Base-by-base conservation (phyloP, 371 early-diverging fungal species). In the Parasitella parasitica region DNA sequence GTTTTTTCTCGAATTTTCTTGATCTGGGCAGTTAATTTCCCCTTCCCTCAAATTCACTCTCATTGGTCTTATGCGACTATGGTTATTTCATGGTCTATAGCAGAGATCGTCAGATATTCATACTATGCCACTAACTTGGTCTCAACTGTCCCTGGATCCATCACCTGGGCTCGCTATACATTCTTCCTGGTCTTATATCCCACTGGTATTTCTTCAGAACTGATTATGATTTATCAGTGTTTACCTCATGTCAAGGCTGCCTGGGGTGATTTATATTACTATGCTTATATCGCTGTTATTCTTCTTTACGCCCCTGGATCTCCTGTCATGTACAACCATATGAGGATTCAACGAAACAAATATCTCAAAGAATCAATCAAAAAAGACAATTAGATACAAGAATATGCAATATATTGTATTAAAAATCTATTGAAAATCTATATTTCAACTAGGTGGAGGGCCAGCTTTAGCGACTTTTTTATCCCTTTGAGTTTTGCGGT, bases 101-200 rank as follows among this genome's bases (percentile, higher is more conserved):
- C 96, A 54, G 97, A 97, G 75, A 78, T 87, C 57, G 81, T 94
- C 36, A 88, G 97, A 54, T 95, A 97, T 77, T 73, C 86, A 11
- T 94, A 86, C 85, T 97, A 95, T 73, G 87, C 86, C 11, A 69
- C 88, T 54, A 85, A 84, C 61, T 79, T 94, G 36, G 51, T 54
- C 8, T 32, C 51, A 30, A 34, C 90, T 22, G 81, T 85, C 6
- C 84, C 88, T 8, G 69, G 67, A 6, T 64, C 69, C 53, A 73
- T 93, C 60, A 63, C 88, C 26, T 93, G 91, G 90, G 73, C 73
- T 15, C 62, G 94, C 61, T 97, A 96, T 78, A 89, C 90, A 51
- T 87, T 93, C 71, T 95, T 96, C 80, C 89, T 83, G 63, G 80
- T 94, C 24, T 83, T 97, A 32, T 97, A 97, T 76, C 97, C 97